A percentile compares a stretch with the other conserved stretches of the same genome.
Conservation (phyloP, 768 basidiomycete species). For the Pleurotus sapidus region DNA sequence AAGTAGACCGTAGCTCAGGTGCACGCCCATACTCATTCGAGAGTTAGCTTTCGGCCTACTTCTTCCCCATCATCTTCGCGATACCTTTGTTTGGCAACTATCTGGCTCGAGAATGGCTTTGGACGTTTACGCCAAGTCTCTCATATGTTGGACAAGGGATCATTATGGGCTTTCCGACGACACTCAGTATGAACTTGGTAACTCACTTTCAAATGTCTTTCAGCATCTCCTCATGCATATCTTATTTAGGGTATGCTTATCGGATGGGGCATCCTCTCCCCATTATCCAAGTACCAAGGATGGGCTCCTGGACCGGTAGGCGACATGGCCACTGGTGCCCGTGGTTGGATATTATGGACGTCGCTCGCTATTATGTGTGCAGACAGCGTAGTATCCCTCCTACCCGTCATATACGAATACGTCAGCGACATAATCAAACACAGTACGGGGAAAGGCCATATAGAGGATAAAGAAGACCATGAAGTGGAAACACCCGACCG, state of each 20-base stretch:
- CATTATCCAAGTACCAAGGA: slow-evolving; percentile 72
- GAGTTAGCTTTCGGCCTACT: slow-evolving; percentile 74
- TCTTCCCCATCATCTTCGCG: slow-evolving; percentile 86
- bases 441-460: slow-evolving; percentile 20
- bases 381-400: slow-evolving; percentile 82
- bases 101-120: slow-evolving; percentile 86
- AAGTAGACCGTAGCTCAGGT: slow-evolving; percentile 19
- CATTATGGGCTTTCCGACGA: slow-evolving; percentile 97
- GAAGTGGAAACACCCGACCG: slow-evolving; percentile 78
- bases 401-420: slow-evolving; percentile 68
- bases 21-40: slow-evolving; percentile 9
- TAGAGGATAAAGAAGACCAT: slow-evolving; percentile 36
- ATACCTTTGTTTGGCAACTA: slow-evolving; percentile 83
- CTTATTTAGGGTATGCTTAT: slow-evolving; percentile 82
- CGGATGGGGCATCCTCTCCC: slow-evolving; percentile 94
- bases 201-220: slow-evolving; percentile 15
- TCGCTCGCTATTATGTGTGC: slow-evolving; percentile 95
- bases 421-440: slow-evolving; percentile 28
- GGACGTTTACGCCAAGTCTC: slow-evolving; percentile 90
- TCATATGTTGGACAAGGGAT: slow-evolving; percentile 96
- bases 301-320: slow-evolving; percentile 96
- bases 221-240: slow-evolving; percentile 5
- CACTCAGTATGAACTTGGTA: slow-evolving; percentile 89
- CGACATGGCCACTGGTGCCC: slow-evolving; percentile 83
- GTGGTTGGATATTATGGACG: slow-evolving; percentile 97